Evolutionary conservation across 495 filamentous ascomycete species (phyloP), one percentile per base, ranked within the genome.

Genomic region (Tuber calosporum): DNA sequence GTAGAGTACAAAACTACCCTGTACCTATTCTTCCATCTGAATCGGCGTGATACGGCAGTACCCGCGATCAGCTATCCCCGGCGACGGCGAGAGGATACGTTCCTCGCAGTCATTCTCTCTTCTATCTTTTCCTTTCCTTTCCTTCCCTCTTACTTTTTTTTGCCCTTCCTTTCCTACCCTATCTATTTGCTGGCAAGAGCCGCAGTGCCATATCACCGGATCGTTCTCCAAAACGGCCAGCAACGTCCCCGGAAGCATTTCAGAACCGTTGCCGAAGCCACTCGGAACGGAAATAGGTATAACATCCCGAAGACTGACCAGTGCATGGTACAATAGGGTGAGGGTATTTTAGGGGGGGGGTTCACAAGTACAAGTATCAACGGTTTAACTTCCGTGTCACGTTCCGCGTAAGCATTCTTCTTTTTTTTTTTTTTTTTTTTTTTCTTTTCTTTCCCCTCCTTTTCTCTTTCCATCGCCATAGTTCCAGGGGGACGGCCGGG

Each of bases 361-460:
- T 62, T 62, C 53, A 34, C n/a, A 13, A 58, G n/a, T 62, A 34
- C n/a, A 13, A 58, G n/a, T 62, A 62, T 62, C 53, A 62, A 62
- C 53, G 53, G 53, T 62, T 62, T 62, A 62, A 34, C 26, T 62
- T 62, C 53, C 53, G 53, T 30, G 53, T 62, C 17, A 34, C 53
- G 19, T 62, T 62, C 53, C 53, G 53, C 53, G 53, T 62, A 34
- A 62, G 53, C 53, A 34, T 34, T 17, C 15, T 9, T 15, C 34
- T 30, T 30, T 11, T 13, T 34, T 62, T 34, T 62, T 30, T 3
- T n/a, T n/a, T n/a, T n/a, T n/a, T n/a, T n/a, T n/a, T n/a, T n/a
- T n/a, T n/a, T n/a, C n/a, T n/a, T n/a, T n/a, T n/a, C n/a, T n/a
- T n/a, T n/a, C n/a, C n/a, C n/a, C n/a, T n/a, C n/a, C 53, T 2